Base-by-base conservation (phyloP, 1,139 yeast species). In the Eremothecium gossypii region DNA sequence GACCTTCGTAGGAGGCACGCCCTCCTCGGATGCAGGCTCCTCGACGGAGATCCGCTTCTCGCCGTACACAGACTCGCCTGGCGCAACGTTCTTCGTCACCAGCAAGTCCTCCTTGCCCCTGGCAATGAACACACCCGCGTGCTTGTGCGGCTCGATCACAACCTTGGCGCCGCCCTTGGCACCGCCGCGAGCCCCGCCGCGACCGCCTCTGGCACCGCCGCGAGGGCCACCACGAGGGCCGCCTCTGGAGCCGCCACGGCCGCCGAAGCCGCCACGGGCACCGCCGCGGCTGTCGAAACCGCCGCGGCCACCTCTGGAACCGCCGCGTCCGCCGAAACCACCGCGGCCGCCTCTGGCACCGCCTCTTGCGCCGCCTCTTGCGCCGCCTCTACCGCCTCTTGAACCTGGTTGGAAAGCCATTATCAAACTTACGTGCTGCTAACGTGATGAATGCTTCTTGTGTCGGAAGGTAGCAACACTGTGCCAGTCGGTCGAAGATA, bases 61-160 rank as follows among this genome's bases (percentile, higher is more conserved):
- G 61, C 97, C 96, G 71, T 91, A 91, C 44, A 87, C 95, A 44
- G 95, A 79, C 68, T 89, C 97, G 68, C 99, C 99, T 61, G 98
- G 98, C 39, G 96, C 95, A 64, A 81, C 70, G 76, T 91, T 91
- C 74, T 83, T 91, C 62, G 98, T 91, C 52, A 93, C 96, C 62
- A 91, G 76, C 66, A 91, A 77, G 77, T 93, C 98, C 74, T 91
- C 98, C 73, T 91, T 91, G 68, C 98, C 98, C 74, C 97, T 87
- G 66, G 97, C 98, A 69, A 91, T 87, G 79, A 80, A 91, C 54
- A 91, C 95, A 79, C 91, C 91, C 42, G 91, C 95, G 66, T 89
- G 97, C 73, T 95, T 83, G 71, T 91, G 98, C 57, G 97, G 96
- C 73, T 91, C 98, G 58, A 91, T 83, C 61, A 91, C 87, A 54